Evolutionary conservation across 2,329 filamentous ascomycete species (phyloP).

Genomic region (Berkeleyomyces rouxiae): DNA sequence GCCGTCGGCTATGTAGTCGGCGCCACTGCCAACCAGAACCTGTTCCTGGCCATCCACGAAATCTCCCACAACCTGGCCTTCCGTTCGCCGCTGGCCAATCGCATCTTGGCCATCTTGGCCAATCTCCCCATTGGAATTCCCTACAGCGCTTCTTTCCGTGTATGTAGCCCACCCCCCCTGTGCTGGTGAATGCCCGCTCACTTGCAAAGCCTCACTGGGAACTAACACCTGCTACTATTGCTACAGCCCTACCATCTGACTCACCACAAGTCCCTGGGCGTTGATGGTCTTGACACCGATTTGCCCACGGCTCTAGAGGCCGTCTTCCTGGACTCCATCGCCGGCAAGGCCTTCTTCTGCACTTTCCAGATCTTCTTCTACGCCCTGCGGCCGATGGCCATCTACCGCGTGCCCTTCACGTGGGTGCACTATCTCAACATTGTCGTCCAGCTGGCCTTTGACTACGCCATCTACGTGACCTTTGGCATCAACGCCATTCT

Average conservation of each 20-base stretch:
- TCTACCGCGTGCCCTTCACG: conserved; percentile 80
- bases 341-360: conserved; percentile 96
- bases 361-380: conserved; percentile 99
- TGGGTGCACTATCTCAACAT: conserved; percentile 74
- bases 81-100: conserved; percentile 60
- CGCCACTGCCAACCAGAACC: conserved; percentile 92
- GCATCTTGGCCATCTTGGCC: conserved; percentile 77
- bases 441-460: conserved; percentile 57
- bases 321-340: conserved; percentile 80
- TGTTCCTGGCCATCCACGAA: conserved; percentile 96
- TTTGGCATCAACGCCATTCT: conserved; percentile 49
- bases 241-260: conserved; percentile 82
- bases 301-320: conserved; percentile 85
- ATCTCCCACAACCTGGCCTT: conserved; percentile 97
- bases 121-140: conserved; percentile 92
- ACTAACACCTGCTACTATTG: background rate
- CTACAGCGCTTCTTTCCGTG: conserved; percentile 88
- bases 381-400: conserved; percentile 83
- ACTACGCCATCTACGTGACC: conserved; percentile 47
- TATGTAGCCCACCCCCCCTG: conserved; percentile 25
- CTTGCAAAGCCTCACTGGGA: conserved; percentile 16
- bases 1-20: conserved; percentile 78
- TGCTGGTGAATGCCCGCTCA: background rate
- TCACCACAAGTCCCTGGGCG: conserved; percentile 95
- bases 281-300: conserved; percentile 90